Evolutionary conservation across 257 asterid genomes (phyloP), one percentile per base, ranked within the genome.

Genomic region (Rauvolfia tetraphylla): DNA sequence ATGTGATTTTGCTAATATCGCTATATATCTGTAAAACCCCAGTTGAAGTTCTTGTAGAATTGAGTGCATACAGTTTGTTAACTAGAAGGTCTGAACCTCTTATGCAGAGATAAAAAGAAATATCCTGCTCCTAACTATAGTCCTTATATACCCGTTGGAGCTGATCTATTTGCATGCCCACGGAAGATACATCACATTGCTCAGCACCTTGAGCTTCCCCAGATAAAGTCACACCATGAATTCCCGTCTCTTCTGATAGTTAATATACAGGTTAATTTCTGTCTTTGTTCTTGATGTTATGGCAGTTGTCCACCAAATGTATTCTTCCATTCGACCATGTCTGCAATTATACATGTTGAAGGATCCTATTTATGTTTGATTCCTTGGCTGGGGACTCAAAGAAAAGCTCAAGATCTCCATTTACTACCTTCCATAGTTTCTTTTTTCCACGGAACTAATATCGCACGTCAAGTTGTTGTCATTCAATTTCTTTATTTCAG

Each of bases 171-270:
- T 38, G 90, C 91, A 36, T 86, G 86, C 80, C 89, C 90, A 3
- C 70, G 78, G 58, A 95, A 95, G 82, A 86, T 95, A 72, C 80
- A 91, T 78, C 98, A 95, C 68, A 91, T 92, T 54, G 98, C 98
- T 22, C 86, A 86, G 84, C 89, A 84, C 76, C 79, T 95, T 82
- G 86, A 92, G 34, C 97, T 95, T 81, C 98, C 97, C 9, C 54
- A 14, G 41, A 77, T 83, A 42, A 74, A 81, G 22, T 49, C 90
- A 56, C 84, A 86, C 75, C 77, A 77, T 27, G 84, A 87, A 83
- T 76, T 95, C 58, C 98, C 98, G 41, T 83, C 97, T 14, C 63
- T 95, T 20, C 81, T 95, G 41, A 81, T 95, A 65, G 88, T 92
- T 46, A 95, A 95, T 75, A 84, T 95, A 72, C 98, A 94, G 97